phyloP scores from a whole-genome alignment of 306 rosid species.

The Vicia sativa region DNA sequence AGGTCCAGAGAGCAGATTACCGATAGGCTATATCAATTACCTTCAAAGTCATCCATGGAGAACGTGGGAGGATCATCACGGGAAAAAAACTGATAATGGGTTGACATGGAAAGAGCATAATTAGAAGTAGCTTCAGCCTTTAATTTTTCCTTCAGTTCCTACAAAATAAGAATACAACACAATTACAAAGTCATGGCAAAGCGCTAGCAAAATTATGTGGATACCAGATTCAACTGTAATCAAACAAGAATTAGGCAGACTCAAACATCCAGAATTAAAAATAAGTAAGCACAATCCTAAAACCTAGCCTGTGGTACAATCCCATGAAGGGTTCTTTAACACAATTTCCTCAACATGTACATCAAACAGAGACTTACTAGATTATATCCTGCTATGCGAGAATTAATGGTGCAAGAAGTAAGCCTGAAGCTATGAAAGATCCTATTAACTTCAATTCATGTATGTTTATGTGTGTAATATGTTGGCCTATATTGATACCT shows the following conservation, averaged over 20 bases:
- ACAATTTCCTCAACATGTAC: slow-evolving; percentile 29
- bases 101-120: slow-evolving; percentile 50
- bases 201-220: slow-evolving; percentile 4
- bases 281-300: slow-evolving; percentile 21
- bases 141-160: slow-evolving; percentile 79
- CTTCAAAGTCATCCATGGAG: slow-evolving; percentile 95
- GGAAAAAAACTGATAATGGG: slow-evolving; percentile 42
- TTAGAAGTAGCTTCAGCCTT: slow-evolving; percentile 76
- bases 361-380: slow-evolving; percentile 14
- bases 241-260: neutral
- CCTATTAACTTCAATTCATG: neutral
- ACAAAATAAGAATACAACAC: slow-evolving; percentile 37
- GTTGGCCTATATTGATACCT: slow-evolving; percentile 50
- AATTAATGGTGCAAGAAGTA: neutral
- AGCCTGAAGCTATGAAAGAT: neutral
- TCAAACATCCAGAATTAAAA: slow-evolving; percentile 13
- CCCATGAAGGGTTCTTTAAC: slow-evolving; percentile 16
- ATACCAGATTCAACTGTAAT: slow-evolving; percentile 11
- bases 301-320: neutral
- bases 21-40: slow-evolving; percentile 36
- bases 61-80: slow-evolving; percentile 59
- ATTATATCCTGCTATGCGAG: too few relatives aligned
- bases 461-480: neutral
- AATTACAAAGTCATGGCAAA: slow-evolving; percentile 30
- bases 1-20: slow-evolving; percentile 33